Evolutionary conservation across 2,329 filamentous ascomycete species (phyloP), one percentile per base, ranked within the genome.

Genomic region (Scorias spongiosa): DNA sequence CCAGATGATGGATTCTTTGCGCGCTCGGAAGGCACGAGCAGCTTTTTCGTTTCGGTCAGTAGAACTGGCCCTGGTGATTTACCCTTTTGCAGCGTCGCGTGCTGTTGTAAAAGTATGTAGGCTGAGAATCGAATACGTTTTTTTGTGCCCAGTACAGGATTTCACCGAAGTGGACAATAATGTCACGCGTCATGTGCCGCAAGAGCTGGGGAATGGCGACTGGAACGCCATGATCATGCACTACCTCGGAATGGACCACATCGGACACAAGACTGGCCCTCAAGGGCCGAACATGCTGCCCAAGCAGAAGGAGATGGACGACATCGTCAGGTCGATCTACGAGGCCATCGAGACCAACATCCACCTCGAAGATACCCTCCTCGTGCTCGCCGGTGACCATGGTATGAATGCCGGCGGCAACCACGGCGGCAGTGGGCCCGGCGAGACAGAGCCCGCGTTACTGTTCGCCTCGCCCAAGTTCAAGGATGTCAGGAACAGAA

Each of bases 321-420:
- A 64, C 1, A 81, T 96, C 49, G 80, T 95, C 34, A 69, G 71
- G 48, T 66, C 76, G 45, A 81, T 98, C 20, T 95, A 85, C 57
- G 67, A 71, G 10, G 81, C 84, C 6, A 82, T 98, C 50, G 73
- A 82, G 55, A 71, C 71, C 3, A 66, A 83, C 44, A 59, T 72
- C 1, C 81, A 94, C 60, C 75, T 95, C 1, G 59, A 75, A 29
- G 82, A 83, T 4, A 87, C 89, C 0, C 66, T 98, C 2, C 73
- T 98, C 39, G 79, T 98, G 2, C 66, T 98, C 6, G 86, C 81
- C 45, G 91, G 91, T 44, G 93, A 98, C 55, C 91, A 98, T 59
- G 91, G 91, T n/a, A 98, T 98, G 91, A 98, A 96, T 54, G 89
- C 96, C 54, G 91, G 85, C 15, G 91, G 91, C 2, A 96, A 96